Conservation (phyloP, 208 protist genomes). For the Naegleria lovaniensis region DNA sequence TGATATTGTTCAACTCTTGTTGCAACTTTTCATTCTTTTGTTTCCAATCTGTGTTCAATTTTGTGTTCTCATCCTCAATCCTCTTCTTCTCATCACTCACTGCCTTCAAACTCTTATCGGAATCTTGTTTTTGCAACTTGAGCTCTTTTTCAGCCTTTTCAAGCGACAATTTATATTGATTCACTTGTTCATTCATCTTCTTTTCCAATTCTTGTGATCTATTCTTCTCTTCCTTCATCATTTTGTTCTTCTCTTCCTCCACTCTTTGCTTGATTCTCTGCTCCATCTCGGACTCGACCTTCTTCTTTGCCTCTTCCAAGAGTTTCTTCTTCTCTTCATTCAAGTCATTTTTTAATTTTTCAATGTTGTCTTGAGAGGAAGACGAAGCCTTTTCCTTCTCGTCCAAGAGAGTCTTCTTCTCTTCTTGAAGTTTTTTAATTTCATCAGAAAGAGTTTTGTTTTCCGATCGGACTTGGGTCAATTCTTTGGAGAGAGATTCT, state of each 20-base stretch:
- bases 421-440: neutral
- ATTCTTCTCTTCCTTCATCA: neutral
- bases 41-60: neutral
- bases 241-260: neutral
- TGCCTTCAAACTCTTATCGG: neutral
- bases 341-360: neutral
- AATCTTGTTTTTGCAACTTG: neutral
- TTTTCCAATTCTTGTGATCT: neutral
- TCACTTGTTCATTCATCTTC: neutral
- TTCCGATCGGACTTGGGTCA: neutral
- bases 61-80: neutral
- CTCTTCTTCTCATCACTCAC: neutral
- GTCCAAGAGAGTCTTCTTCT: neutral
- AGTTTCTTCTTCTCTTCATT: neutral
- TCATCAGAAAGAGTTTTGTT: neutral
- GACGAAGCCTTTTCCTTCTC: neutral
- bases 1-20: neutral
- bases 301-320: neutral
- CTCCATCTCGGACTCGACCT: neutral
- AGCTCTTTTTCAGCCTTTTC: neutral
- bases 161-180: neutral
- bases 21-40: neutral
- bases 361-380: neutral
- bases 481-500: neutral
- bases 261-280: neutral